Evolutionary conservation across 2,329 filamentous ascomycete species (phyloP), one percentile per base, ranked within the genome.

Genomic region (Exophiala sp.): DNA sequence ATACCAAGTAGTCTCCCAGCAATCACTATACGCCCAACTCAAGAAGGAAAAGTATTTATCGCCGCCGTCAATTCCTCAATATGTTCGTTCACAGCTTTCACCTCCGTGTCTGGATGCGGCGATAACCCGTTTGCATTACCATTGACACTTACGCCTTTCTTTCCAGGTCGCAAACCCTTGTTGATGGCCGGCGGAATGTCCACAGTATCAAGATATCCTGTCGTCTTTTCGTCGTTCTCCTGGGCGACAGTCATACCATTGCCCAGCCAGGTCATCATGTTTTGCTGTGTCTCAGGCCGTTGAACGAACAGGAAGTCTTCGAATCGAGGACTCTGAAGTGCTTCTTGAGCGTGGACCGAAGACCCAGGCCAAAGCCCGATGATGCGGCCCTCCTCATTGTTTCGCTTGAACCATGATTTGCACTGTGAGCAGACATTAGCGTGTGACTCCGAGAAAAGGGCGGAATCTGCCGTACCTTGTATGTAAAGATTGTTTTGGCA

Each of bases 401-500:
- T 83, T 10, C 86, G 83, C 55, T 89, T 89, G 55, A 86, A 87
- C 87, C 87, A 89, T 0, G 82, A 86, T 38, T 80, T 83, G 66
- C 86, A 89, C 52, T 81, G 79, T 48, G 85, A 82, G 0, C 77
- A 75, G 52, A 85, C 68, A 16, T 24, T n/a, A 43, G 10, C 21
- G 11, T 44, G 18, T 21, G 5, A 14, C 1, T 2, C 7, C 5
- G 21, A 9, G 34, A 18, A 2, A 5, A 7, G 16, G 16, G n/a
- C 14, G 2, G 34, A 8, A 5, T 18, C 2, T 50, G 32, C 10
- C 47, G 40, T 34, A 51, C 64, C 51, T 66, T 67, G 1, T 58
- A 68, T 0, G 67, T 66, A 66, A 67, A 72, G 2, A 79, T 78
- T 2, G 77, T 80, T 11, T 72, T 73, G 1, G 76, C 75, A 60